Percentiles rank a stretch among this genome's conserved stretches.
These are phyloP conservation scores for Colletotrichum sp. DNA, from an alignment of 2,329 filamentous ascomycete genomes.

Conservation along the genomic window DNA sequence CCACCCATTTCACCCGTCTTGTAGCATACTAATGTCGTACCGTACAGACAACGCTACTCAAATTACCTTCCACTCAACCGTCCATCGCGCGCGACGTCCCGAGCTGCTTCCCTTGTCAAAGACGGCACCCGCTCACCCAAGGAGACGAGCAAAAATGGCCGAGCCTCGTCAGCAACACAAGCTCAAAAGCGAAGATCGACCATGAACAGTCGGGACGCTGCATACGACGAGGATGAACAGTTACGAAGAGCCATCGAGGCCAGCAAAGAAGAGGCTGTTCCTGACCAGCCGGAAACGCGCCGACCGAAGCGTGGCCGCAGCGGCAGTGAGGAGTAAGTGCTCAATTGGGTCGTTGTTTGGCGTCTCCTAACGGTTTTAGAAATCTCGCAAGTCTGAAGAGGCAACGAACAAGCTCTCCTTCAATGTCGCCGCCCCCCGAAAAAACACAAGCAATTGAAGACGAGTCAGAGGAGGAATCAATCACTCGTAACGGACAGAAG, in stretches of 20 bases:
- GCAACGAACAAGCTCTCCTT: slow-evolving; percentile 81
- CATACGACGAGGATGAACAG: slow-evolving; percentile 94
- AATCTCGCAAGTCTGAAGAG: slow-evolving; percentile 76
- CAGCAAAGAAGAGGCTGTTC: slow-evolving; percentile 80
- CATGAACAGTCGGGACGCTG: slow-evolving; percentile 95
- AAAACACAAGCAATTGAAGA: slow-evolving; percentile 54
- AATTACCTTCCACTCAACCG: slow-evolving; percentile 67
- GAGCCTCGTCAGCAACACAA: slow-evolving; percentile 53
- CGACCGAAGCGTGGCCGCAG: slow-evolving; percentile 85
- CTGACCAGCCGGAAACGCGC: slow-evolving; percentile 59
- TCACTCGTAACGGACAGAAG: slow-evolving; percentile 57
- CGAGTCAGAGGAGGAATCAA: slow-evolving; percentile 75
- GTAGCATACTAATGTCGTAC: not conserved
- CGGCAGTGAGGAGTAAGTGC: slow-evolving; percentile 89
- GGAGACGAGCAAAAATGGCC: slow-evolving; percentile 61
- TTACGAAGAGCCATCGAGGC: slow-evolving; percentile 90
- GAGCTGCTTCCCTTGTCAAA: slow-evolving; percentile 70
- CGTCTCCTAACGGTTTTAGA: slow-evolving; percentile 47
- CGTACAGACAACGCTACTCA: slow-evolving; percentile 66
- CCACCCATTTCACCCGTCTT: not conserved
- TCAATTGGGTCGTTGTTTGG: not conserved
- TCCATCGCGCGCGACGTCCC: slow-evolving; percentile 59
- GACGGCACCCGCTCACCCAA: slow-evolving; percentile 61
- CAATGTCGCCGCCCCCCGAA: slow-evolving; percentile 64
- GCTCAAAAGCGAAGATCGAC: slow-evolving; percentile 87